Evolutionary conservation across 495 filamentous ascomycete species (phyloP).

Genomic region (Penicillium arizonense): DNA sequence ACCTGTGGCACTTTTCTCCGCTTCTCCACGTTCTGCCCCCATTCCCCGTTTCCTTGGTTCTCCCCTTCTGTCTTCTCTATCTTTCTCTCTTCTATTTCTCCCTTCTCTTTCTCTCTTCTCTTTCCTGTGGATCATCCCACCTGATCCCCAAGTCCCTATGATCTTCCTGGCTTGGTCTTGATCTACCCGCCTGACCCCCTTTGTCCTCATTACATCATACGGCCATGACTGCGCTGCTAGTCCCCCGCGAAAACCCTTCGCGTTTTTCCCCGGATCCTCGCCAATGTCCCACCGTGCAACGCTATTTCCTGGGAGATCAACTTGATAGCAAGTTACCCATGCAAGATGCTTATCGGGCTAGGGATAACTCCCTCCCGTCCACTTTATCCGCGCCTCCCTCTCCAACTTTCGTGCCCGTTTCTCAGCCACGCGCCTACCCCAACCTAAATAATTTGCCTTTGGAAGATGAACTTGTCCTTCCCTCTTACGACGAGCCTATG

Average conservation of each 20-base stretch:
- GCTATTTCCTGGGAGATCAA: conserved; percentile 40
- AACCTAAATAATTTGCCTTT: conserved; percentile 65
- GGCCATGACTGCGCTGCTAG: conserved; percentile 47
- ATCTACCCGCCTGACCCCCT: not conserved
- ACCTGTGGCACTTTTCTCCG: too few relatives aligned
- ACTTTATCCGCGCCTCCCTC: conserved; percentile 41
- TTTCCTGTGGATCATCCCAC: not conserved
- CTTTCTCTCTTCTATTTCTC: not conserved
- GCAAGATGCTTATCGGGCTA: conserved; percentile 28
- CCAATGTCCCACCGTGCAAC: conserved; percentile 43
- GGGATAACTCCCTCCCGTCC: conserved; percentile 30
- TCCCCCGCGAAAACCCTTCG: conserved; percentile 34
- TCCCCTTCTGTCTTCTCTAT: not conserved
- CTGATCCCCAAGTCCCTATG: not conserved
- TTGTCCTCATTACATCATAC: not conserved
- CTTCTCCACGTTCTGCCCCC: too few relatives aligned
- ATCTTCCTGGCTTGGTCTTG: not conserved
- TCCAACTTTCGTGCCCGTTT: conserved; percentile 31
- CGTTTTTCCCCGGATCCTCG: conserved; percentile 39
- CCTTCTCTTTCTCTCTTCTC: not conserved
- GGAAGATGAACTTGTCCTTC: conserved; percentile 53
- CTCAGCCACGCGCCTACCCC: conserved; percentile 41
- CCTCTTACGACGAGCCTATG: conserved; percentile 5
- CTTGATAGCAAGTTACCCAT: conserved; percentile 36
- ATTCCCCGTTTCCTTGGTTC: too few relatives aligned